Conservation (phyloP, 345 rosid genomes). For the Eucalyptus marginata region DNA sequence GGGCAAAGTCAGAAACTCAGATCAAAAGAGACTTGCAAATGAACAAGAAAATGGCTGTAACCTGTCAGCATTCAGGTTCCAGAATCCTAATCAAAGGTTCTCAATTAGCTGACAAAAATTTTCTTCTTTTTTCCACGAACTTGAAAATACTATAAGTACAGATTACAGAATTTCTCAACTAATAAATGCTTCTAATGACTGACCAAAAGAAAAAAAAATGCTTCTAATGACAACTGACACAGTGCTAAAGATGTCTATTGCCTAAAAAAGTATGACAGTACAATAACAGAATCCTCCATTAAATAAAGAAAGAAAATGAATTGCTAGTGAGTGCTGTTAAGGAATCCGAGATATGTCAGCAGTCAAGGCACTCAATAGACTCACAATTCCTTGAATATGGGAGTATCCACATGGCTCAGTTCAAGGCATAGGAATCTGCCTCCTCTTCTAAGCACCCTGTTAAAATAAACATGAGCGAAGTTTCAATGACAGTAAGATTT, state of each 20-base stretch:
- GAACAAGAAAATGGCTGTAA: background rate
- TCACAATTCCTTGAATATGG: slow-evolving; percentile 72
- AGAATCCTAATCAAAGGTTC: background rate
- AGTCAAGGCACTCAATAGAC: background rate
- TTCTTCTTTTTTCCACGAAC: background rate
- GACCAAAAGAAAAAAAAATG: background rate
- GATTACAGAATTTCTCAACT: background rate
- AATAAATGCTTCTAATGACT: background rate
- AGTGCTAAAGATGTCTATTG: background rate
- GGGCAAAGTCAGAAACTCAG: background rate
- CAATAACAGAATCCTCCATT: background rate
- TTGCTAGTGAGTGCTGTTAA: background rate
- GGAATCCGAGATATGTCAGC: background rate
- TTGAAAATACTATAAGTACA: background rate
- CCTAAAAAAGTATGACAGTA: background rate
- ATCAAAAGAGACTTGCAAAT: background rate
- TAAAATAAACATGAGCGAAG: background rate
- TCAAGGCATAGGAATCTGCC: slow-evolving; percentile 97
- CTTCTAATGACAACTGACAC: background rate
- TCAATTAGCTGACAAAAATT: background rate
- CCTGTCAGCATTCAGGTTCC: background rate
- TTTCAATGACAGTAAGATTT: background rate
- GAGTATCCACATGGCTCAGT: slow-evolving; percentile 84
- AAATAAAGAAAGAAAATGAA: background rate
- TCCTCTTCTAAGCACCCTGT: slow-evolving; percentile 65